These are phyloP conservation scores for Neoarthrinium moseri DNA, from an alignment of 2,329 filamentous ascomycete species.

Conservation along the genomic window DNA sequence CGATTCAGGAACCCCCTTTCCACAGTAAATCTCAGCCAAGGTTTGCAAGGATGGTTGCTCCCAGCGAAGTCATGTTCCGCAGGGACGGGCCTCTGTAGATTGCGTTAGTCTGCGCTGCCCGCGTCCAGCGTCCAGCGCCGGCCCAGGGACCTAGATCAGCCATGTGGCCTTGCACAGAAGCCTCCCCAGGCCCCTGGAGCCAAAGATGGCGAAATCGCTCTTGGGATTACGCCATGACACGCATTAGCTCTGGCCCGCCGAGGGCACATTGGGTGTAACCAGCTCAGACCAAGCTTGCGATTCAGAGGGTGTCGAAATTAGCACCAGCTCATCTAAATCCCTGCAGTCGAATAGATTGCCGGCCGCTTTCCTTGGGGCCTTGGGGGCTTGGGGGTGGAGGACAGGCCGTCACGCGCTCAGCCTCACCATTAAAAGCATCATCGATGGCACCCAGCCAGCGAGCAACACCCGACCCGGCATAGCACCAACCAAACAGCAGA, in stretches of 20 bases:
- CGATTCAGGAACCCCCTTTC: not conserved
- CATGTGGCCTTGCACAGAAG: not conserved
- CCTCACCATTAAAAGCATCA: not conserved
- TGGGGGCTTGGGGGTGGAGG: no score
- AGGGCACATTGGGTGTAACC: not conserved
- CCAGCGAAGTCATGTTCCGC: not conserved
- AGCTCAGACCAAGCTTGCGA: not conserved
- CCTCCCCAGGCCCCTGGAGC: not conserved
- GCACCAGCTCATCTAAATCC: constrained; percentile 7
- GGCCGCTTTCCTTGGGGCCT: not conserved
- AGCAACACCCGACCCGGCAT: not conserved
- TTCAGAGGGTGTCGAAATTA: constrained; percentile 1
- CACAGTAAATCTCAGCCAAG: not conserved
- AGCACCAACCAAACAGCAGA: not conserved
- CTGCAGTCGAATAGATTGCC: constrained; percentile 2
- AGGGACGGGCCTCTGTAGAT: not conserved
- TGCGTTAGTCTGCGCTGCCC: not conserved
- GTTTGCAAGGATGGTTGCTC: not conserved
- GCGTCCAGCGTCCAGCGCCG: no score
- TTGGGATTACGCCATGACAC: constrained; percentile 3
- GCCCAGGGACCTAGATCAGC: not conserved
- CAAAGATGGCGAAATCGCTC: constrained; percentile 4
- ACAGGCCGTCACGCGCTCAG: constrained; percentile 8
- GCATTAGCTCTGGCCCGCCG: not conserved
- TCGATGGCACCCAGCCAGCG: not conserved